Base-by-base conservation (phyloP, 176 grass and related monocot species). In the Oryza nivara region DNA sequence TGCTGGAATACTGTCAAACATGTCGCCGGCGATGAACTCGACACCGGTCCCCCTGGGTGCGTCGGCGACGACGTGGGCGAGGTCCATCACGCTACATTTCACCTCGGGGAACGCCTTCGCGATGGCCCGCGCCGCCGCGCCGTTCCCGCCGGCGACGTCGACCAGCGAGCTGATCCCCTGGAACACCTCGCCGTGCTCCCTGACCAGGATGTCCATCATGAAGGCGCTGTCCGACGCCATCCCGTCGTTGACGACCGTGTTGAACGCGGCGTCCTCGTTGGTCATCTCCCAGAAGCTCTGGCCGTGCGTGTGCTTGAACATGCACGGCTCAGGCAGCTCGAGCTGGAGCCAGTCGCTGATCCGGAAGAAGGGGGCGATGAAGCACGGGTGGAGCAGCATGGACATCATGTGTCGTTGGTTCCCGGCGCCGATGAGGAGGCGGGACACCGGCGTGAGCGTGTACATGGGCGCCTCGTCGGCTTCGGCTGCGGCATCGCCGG, bases 321-420 rank as follows among this genome's bases (percentile, higher is more conserved):
- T 34, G 7, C 34, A 83, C 12, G 25, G 17, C 0, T 49, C 86
- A 3, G 75, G 67, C 58, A 5, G 23, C 38, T 65, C 77, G 15
- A 6, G 9, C 88, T 63, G 76, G 28, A 88, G 58, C 85, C 85
- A 91, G 0, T 32, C 14, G 23, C 67, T 32, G 7, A 86, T n/a
- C 4, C 19, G 6, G 13, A 56, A 7, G 52, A 76, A 86, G 10
- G 80, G 22, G 13, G 43, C 16, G 25, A 69, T 2, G 0, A 78
- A 4, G 14, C 9, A 3, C 8, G 32, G 35, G 4, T 58, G 4
- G n/a, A 84, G 30, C 1, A 68, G 3, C n/a, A 76, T 0, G 3
- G 30, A 12, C 12, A 67, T 11, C 2, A 76, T 14, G 0, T 20
- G 15, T 5, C 4, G 2, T 4, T 54, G 1, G 73, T 19, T 84